These are phyloP conservation scores for Monosporozyma yasuniensis DNA, from an alignment of 805 yeast genomes.

Conservation along the genomic window DNA sequence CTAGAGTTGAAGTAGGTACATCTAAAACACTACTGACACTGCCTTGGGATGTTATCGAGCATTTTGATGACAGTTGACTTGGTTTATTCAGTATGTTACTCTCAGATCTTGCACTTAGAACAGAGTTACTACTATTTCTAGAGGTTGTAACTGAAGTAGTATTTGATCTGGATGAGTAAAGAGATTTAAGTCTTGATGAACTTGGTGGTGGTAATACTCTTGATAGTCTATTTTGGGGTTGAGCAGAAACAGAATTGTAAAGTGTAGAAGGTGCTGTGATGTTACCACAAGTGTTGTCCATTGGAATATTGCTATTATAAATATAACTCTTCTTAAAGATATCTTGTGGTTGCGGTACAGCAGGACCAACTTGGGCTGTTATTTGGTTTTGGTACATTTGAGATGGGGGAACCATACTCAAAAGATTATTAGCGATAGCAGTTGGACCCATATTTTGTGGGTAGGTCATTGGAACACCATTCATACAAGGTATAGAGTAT, in stretches of 20 bases:
- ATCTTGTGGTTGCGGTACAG: not conserved
- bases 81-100: not conserved
- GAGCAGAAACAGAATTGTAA: not conserved
- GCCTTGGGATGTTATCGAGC: not conserved
- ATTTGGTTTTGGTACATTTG: not conserved
- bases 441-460: not conserved
- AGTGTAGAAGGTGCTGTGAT: not conserved
- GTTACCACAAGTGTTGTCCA: not conserved
- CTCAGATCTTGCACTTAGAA: not conserved
- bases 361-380: not conserved
- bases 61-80: not conserved
- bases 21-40: not conserved
- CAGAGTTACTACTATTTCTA: not conserved
- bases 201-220: slow-evolving; percentile 1
- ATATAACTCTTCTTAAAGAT: not conserved
- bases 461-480: not conserved
- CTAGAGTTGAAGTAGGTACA: not conserved
- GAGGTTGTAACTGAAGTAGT: not conserved
- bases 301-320: not conserved
- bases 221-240: not conserved
- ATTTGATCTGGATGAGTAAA: not conserved
- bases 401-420: not conserved
- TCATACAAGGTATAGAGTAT: not conserved
- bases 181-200: not conserved
- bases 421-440: not conserved